Conservation (phyloP, 1,284 basidiomycete genomes). For the Cerioporus squamosus region DNA sequence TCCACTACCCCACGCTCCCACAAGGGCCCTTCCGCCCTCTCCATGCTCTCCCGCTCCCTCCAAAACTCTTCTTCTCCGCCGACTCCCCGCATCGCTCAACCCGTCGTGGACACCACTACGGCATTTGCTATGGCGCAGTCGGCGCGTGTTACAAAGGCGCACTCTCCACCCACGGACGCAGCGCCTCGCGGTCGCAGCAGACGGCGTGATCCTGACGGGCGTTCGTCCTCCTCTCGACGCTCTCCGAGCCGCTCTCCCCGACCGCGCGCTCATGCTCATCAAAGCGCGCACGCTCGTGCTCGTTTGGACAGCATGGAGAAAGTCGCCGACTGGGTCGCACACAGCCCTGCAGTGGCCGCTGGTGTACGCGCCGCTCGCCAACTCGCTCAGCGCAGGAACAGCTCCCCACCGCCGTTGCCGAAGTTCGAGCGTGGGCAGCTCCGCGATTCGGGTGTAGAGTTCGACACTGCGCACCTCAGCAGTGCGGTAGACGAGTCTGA, state of each 20-base stretch:
- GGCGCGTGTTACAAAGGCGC: slow-evolving; percentile 19
- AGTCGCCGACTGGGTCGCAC: slow-evolving; percentile 38
- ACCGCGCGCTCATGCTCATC: slow-evolving; percentile 20
- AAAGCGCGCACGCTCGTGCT: slow-evolving; percentile 28
- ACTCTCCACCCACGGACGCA: slow-evolving; percentile 19
- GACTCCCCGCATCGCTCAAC: slow-evolving; percentile 36
- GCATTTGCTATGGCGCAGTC: slow-evolving; percentile 31
- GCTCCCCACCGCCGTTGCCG: slow-evolving; percentile 30
- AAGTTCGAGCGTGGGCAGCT: slow-evolving; percentile 28
- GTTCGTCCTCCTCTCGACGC: slow-evolving; percentile 34
- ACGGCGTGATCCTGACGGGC: slow-evolving; percentile 31
- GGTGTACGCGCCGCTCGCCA: slow-evolving; percentile 15
- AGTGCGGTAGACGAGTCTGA: slow-evolving; percentile 21
- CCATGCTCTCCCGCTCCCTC: slow-evolving; percentile 41
- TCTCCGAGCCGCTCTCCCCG: slow-evolving; percentile 34
- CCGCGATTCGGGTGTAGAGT: slow-evolving; percentile 21
- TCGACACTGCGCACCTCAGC: slow-evolving; percentile 14
- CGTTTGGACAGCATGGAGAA: slow-evolving; percentile 40
- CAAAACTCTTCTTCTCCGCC: slow-evolving; percentile 37
- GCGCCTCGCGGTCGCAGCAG: slow-evolving; percentile 33
- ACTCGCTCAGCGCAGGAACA: slow-evolving; percentile 31
- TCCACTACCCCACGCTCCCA: slow-evolving; percentile 39
- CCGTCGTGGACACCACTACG: slow-evolving; percentile 32
- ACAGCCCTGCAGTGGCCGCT: slow-evolving; percentile 32
- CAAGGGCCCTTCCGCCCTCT: slow-evolving; percentile 49